These are phyloP conservation scores for Rosa lucieae DNA, from an alignment of 306 rosid species.

Conservation along the genomic window DNA sequence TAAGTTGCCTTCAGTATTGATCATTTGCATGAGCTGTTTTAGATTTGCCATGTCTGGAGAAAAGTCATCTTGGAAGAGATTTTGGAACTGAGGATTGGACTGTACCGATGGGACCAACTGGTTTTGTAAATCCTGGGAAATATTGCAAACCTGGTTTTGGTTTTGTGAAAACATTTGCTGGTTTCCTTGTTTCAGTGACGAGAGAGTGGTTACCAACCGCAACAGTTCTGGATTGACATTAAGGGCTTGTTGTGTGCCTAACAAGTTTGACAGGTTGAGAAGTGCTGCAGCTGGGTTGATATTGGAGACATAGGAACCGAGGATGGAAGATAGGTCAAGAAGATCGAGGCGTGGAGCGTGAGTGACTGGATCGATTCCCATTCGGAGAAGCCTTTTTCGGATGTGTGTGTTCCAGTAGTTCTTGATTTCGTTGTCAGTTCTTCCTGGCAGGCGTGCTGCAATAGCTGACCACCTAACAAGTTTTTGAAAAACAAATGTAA, in stretches of 20 bases:
- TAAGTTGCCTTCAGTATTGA: slow-evolving; percentile 25
- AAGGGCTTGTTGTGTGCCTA: slow-evolving; percentile 50
- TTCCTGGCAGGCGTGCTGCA: slow-evolving; percentile 83
- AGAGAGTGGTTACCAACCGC: slow-evolving; percentile 49
- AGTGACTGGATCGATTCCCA: slow-evolving; percentile 92
- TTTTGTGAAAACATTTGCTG: slow-evolving; percentile 31
- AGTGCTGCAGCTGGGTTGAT: slow-evolving; percentile 37
- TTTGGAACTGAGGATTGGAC: slow-evolving; percentile 30
- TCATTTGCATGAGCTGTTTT: slow-evolving; percentile 23
- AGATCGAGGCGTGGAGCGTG: slow-evolving; percentile 86
- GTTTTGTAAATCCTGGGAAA: slow-evolving; percentile 26
- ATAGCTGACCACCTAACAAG: slow-evolving; percentile 83
- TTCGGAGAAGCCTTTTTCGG: slow-evolving; percentile 68
- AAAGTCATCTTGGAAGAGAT: slow-evolving; percentile 22
- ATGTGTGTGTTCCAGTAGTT: slow-evolving; percentile 95
- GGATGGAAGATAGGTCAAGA: slow-evolving; percentile 64
- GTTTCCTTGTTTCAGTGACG: slow-evolving; percentile 49
- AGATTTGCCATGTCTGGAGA: slow-evolving; percentile 15
- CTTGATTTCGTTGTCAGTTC: slow-evolving; percentile 94
- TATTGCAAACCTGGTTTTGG: slow-evolving; percentile 25
- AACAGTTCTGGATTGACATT: slow-evolving; percentile 57
- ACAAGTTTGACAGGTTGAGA: slow-evolving; percentile 52
- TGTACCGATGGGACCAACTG: slow-evolving; percentile 30
- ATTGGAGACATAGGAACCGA: slow-evolving; percentile 48
- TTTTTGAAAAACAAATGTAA: not conserved